Base-by-base conservation (phyloP, 202 grass and related monocot species). In the Zoysia matrella region DNA sequence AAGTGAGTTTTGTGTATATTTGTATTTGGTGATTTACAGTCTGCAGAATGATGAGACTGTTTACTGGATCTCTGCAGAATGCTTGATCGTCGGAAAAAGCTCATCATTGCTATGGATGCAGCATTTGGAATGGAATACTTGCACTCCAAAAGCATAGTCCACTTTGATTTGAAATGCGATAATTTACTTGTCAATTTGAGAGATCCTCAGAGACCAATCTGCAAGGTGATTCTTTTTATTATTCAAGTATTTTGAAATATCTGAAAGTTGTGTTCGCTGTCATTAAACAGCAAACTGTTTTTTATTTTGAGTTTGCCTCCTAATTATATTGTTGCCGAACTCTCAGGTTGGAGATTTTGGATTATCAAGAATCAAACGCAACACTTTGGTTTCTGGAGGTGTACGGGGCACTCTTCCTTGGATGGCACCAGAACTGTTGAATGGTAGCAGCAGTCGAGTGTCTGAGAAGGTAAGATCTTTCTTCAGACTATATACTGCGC, bases 41-140 rank as follows among this genome's bases (percentile, higher is more conserved):
- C 11, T 48, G 40, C 55, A 71, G 30, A 78, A 72, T 77, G 16
- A 83, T 75, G 49, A 81, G 60, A 88, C 13, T 82, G 53, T 75
- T 87, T 83, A 78, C 69, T 75, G 56, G 22, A 72, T 86, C 47
- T 83, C 8, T 86, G 63, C 78, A 98, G 95, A 81, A 53, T 79
- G 52, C 89, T 98, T 66, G 95, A 98, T 88, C 87, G 71, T 73
- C 93, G 76, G 69, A 98, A 86, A 84, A 98, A 80, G 57, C 83
- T 98, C n/a, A 95, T 94, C 73, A 98, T 98, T 86, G 89, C 95
- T 71, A 95, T 95, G 95, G 95, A 98, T 88, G 95, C 95, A 49
- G 95, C 95, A 74, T 98, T 94, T 67, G 95, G 95, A 54, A 98
- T 98, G 95, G 95, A 98, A 56, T 95, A 98, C 69, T 72, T 98